phyloP scores from a whole-genome alignment of 768 basidiomycete species.

The Pluteus cervinus region DNA sequence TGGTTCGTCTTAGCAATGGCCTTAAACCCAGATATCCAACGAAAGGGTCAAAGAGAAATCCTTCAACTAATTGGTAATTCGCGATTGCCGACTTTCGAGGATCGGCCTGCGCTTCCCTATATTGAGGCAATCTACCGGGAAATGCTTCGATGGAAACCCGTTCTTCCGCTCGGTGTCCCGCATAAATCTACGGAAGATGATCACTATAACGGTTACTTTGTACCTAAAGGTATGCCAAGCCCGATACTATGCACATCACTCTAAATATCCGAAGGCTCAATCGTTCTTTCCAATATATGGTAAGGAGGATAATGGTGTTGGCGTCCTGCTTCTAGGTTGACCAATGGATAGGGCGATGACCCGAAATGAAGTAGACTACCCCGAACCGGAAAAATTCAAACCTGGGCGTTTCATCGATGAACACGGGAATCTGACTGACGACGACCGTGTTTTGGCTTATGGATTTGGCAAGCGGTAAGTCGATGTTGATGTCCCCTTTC shows the following conservation, averaged over 20 bases:
- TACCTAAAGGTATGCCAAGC: conserved; percentile 1
- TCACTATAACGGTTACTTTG: conserved; percentile 1
- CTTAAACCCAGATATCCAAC: neutral
- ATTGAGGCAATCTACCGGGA: neutral
- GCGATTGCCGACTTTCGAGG: neutral
- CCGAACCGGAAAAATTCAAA: neutral
- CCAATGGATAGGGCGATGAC: conserved; percentile 3
- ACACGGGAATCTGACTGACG: neutral
- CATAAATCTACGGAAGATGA: conserved; percentile 1
- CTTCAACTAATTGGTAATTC: neutral
- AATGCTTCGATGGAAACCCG: neutral
- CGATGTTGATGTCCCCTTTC: no score
- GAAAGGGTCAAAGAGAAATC: conserved; percentile 1
- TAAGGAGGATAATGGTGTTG: no score
- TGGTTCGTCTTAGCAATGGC: neutral
- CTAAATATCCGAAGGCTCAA: no score
- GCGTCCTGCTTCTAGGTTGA: no score
- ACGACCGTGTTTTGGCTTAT: neutral
- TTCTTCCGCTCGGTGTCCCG: neutral
- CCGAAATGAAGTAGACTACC: neutral
- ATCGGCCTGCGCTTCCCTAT: neutral
- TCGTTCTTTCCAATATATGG: no score
- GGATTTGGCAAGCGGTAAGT: conserved; percentile 2
- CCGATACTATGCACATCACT: no score
- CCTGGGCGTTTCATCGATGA: conserved; percentile 1